Conservation (phyloP, 2,329 filamentous ascomycete species). For the Hypocreales sp. region DNA sequence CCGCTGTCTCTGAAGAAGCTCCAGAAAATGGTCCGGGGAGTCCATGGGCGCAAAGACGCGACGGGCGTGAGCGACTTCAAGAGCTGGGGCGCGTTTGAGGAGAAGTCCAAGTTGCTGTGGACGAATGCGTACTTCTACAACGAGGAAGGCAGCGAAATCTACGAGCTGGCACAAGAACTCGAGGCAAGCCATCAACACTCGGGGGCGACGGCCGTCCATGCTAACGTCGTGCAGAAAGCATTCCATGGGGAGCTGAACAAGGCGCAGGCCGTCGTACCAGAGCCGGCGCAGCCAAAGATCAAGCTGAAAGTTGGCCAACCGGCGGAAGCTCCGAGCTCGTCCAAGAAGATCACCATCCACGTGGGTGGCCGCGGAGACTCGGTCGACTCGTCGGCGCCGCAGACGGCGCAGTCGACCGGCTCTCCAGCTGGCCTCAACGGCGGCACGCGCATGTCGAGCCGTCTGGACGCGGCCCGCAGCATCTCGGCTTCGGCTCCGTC, state of each 20-base stretch:
- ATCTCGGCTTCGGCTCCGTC: conserved; percentile 22
- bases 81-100: conserved; percentile 68
- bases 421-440: conserved; percentile 9
- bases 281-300: conserved; percentile 61
- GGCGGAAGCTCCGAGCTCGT: conserved; percentile 25
- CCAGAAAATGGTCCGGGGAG: conserved; percentile 61
- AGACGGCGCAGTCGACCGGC: conserved; percentile 12
- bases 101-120: conserved; percentile 71
- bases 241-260: conserved; percentile 55
- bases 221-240: conserved; percentile 36
- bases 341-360: conserved; percentile 57
- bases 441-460: conserved; percentile 7
- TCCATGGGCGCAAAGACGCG: conserved; percentile 49
- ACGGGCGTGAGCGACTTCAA: conserved; percentile 57
- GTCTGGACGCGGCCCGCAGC: conserved; percentile 24
- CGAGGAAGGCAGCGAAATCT: conserved; percentile 80
- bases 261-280: conserved; percentile 56
- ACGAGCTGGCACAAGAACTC: conserved; percentile 58
- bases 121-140: conserved; percentile 81
- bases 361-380: conserved; percentile 44
- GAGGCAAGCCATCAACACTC: conserved; percentile 37
- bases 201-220: background rate
- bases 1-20: conserved; percentile 67
- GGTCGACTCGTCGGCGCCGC: conserved; percentile 34
- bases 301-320: conserved; percentile 55